A percentile compares a stretch with the other conserved stretches of the same genome.
Conservation (phyloP, 1,284 basidiomycete genomes). For the Porodaedalea pini region DNA sequence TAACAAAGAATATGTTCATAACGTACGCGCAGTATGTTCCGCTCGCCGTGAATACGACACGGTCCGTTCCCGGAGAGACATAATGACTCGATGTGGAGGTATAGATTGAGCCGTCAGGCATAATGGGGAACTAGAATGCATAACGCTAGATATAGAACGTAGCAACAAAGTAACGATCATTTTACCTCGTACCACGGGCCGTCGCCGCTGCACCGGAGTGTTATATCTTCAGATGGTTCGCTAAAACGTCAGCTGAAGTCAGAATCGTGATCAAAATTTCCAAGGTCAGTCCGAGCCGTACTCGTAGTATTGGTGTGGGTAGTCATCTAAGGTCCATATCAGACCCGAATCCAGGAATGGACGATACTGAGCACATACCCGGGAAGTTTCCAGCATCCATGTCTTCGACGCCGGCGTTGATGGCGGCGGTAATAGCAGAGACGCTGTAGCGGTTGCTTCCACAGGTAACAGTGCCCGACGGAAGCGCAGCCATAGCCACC, state of each 20-base stretch:
- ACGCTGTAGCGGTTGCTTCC: slow-evolving; percentile 27
- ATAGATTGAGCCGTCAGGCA: slow-evolving; percentile 28
- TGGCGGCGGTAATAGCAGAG: slow-evolving; percentile 26
- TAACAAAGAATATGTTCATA: background rate
- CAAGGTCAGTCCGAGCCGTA: too few relatives aligned
- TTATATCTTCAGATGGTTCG: slow-evolving; percentile 20
- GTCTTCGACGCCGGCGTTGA: slow-evolving; percentile 27
- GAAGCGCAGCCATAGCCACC: slow-evolving; percentile 22
- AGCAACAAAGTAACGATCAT: background rate
- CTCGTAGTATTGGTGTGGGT: slow-evolving; percentile 23
- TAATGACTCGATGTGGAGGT: slow-evolving; percentile 22
- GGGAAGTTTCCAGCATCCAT: slow-evolving; percentile 23
- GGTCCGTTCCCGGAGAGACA: slow-evolving; percentile 29
- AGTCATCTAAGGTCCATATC: slow-evolving; percentile 13
- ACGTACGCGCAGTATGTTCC: slow-evolving; percentile 30
- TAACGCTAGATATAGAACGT: background rate
- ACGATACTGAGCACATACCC: slow-evolving; percentile 17
- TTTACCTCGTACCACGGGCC: slow-evolving; percentile 23
- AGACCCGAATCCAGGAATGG: background rate
- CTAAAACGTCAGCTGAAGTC: background rate
- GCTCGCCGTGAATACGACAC: slow-evolving; percentile 28
- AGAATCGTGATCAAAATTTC: background rate
- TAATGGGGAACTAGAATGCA: slow-evolving; percentile 26
- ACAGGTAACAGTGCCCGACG: slow-evolving; percentile 30
- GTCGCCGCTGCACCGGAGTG: slow-evolving; percentile 20